Evolutionary conservation across 306 rosid genomes (phyloP), one percentile per base, ranked within the genome.

Genomic region (Dryas drummondii): DNA sequence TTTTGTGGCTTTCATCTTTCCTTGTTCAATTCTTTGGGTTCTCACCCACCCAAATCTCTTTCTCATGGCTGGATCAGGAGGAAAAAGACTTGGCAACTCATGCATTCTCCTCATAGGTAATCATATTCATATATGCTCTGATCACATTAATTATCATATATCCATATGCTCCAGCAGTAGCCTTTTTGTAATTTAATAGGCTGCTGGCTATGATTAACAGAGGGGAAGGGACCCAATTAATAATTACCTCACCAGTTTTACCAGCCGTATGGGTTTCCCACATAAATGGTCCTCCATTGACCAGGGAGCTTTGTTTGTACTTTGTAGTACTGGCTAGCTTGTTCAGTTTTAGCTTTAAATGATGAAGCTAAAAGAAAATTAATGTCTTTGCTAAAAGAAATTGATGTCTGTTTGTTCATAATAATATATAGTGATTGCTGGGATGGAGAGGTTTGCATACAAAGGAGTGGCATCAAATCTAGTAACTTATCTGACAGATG

Each of bases 381-480:
- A 22, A 0, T 22, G 22, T 22, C 22, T 22, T 22, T 22, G 37
- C 2, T 32, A 32, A 32, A 32, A 32, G 37, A 32, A 32, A 32
- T 1, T 32, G 37, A 32, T 27, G 9, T 11, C 10, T 45, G 66
- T 40, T 22, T 55, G 7, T 13, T 53, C 5, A 56, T 27, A 4
- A 47, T 50, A 22, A 42, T 65, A 7, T 32, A 56, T 41, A 94
- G 97, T 81, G 73, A 80, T 91, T 64, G 87, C 96, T 81, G 97
- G 97, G 37, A 86, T 94, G 82, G 98, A 94, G 85, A 91, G 98
- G 87, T 87, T 94, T 78, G 97, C 90, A 66, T 94, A 84, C 83
- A 91, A 94, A 76, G 98, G 97, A 58, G 98, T 91, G 51, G 91
- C 97, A 11, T 91, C 97, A 1, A 94, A 94, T 80, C 70, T 90